Evolutionary conservation across 208 protist species (phyloP), one percentile per base, ranked within the genome.

Genomic region (Crithidia bombi): DNA sequence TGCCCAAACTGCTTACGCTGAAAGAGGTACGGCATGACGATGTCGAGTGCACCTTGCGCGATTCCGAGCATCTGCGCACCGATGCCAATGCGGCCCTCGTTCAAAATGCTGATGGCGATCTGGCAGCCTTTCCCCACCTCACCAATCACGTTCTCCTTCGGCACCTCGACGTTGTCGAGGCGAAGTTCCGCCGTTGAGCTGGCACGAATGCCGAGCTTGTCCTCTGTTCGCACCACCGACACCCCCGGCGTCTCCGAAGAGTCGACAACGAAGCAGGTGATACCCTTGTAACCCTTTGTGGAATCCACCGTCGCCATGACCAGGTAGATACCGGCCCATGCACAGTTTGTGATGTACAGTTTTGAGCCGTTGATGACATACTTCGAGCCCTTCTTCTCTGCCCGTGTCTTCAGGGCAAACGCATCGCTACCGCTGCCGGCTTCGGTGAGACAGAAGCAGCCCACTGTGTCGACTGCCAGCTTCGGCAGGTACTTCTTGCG

Each of bases 231-330:
- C 39, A 96, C 97, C 46, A 99, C 83, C 7, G 55, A 82, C 11
- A 99, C 47, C 41, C 98, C 98, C 0, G 86, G 71, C 12, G 79
- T 94, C 72, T 92, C 83, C 5, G 78, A 61, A 0, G 70, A 64
- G 69, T 98, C 91, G n/a, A 99, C 93, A 2, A 99, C 73, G 66
- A 99, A 99, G 59, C 93, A 92, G 4, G 97, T 99, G 85, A 99
- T 99, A 33, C 90, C 90, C 51, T 96, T 97, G 78, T 97, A 94
- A 21, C 91, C 91, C 57, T 86, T 80, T 10, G 79, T 83, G 3
- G 79, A 70, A 68, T 98, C 91, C n/a, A 93, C 83, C 41, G 85
- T 98, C 33, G 96, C 96, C 84, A 98, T 93, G 14, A 98, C 95
- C 21, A 98, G 78, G 73, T 97, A 98, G 14, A 98, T 78, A 52